phyloP scores from a whole-genome alignment of 2,329 filamentous ascomycete genomes.

The Xenoacremonium recifei region DNA sequence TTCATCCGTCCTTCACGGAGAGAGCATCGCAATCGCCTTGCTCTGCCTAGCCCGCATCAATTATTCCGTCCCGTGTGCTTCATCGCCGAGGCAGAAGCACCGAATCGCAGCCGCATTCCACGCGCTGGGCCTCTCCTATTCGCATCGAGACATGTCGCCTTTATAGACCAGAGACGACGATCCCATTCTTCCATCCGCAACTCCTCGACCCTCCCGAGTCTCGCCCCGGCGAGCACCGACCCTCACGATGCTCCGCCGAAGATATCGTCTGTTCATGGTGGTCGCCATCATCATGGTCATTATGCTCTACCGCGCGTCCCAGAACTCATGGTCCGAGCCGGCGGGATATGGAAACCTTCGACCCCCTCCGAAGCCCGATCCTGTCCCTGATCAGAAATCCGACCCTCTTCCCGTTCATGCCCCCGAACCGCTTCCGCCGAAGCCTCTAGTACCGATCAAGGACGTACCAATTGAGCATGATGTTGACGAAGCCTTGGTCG shows the following conservation, averaged over 20 bases:
- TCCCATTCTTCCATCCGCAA: not conserved
- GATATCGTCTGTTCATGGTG: slow-evolving; percentile 60
- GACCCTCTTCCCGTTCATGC: not conserved
- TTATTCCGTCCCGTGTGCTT: too few relatives aligned
- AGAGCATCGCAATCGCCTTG: too few relatives aligned
- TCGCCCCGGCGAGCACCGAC: slow-evolving; percentile 25
- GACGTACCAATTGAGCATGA: too few relatives aligned
- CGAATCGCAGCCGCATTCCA: too few relatives aligned
- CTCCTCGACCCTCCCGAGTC: slow-evolving; percentile 6
- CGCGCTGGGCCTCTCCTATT: too few relatives aligned
- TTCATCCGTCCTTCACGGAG: too few relatives aligned
- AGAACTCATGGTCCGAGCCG: slow-evolving; percentile 38
- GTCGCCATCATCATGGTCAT: slow-evolving; percentile 55
- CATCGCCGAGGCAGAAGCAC: too few relatives aligned
- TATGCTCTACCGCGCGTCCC: slow-evolving; percentile 49
- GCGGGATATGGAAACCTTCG: slow-evolving; percentile 4
- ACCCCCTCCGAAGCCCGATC: not conserved
- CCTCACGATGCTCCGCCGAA: slow-evolving; percentile 54
- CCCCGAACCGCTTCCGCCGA: not conserved
- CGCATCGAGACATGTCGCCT: slow-evolving; percentile 1
- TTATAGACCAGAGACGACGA: not conserved
- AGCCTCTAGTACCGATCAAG: too few relatives aligned
- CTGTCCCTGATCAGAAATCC: not conserved
- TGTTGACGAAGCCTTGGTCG: not conserved
- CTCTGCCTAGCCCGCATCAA: too few relatives aligned